phyloP scores from a whole-genome alignment of 75 land plant species.

The Azolla pinnata region DNA sequence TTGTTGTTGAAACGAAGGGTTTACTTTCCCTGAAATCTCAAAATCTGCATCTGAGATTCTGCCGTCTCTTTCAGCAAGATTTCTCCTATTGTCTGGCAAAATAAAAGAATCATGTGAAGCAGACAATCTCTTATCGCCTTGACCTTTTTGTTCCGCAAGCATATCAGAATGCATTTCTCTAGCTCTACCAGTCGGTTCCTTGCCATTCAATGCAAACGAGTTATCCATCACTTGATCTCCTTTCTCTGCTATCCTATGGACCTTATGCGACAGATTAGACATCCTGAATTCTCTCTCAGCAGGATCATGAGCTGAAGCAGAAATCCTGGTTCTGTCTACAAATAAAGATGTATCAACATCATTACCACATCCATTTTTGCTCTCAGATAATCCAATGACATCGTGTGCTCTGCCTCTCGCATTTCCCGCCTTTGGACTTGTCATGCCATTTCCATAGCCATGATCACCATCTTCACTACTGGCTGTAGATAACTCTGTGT shows the following conservation, averaged over 20 bases:
- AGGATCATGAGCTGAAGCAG: not conserved
- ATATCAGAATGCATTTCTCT: not conserved
- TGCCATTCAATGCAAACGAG: not conserved
- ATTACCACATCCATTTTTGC: too few relatives aligned
- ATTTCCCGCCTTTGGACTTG: slow-evolving; percentile 10
- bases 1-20: not conserved
- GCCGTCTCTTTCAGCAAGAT: not conserved
- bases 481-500: slow-evolving; percentile 25
- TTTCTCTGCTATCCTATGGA: not conserved
- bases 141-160: not conserved
- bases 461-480: slow-evolving; percentile 19
- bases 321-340: too few relatives aligned
- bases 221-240: too few relatives aligned
- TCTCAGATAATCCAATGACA: slow-evolving; percentile 20
- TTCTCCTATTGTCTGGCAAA: not conserved
- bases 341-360: too few relatives aligned
- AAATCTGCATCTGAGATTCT: not conserved
- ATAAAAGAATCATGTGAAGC: slow-evolving; percentile 55
- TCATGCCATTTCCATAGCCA: slow-evolving; percentile 21
- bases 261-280: not conserved
- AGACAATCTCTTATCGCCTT: not conserved
- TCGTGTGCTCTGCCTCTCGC: slow-evolving; percentile 23
- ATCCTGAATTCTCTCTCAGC: not conserved
- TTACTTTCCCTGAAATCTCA: not conserved
- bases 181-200: not conserved